Evolutionary conservation across 2,329 filamentous ascomycete genomes (phyloP).

Genomic region (Orbilia quercus): DNA sequence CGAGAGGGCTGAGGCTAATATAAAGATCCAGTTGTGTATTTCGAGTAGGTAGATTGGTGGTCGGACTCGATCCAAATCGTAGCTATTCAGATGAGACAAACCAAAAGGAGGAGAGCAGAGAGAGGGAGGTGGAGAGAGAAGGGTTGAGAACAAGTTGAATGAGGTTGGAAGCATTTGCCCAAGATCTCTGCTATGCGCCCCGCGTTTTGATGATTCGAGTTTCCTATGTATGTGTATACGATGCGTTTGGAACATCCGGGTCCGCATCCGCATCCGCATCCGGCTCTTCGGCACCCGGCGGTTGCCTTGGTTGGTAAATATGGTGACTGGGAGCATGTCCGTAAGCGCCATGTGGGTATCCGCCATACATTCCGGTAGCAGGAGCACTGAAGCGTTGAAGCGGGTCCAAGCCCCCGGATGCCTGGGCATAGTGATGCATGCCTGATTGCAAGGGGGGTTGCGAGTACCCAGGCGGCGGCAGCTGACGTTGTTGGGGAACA

Average conservation of each 20-base stretch:
- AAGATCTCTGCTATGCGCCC: too few species aligned
- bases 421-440: constrained; percentile 74
- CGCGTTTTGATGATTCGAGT: neutral
- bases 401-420: constrained; percentile 63
- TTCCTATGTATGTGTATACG: constrained; percentile 57
- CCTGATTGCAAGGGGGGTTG: constrained; percentile 70
- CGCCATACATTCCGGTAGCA: constrained; percentile 39
- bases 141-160: neutral
- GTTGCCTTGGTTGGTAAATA: constrained; percentile 54
- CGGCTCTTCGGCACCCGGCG: constrained; percentile 58
- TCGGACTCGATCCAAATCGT: too few species aligned
- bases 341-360: constrained; percentile 47
- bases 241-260: constrained; percentile 59
- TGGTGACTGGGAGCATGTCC: constrained; percentile 48
- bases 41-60: too few species aligned
- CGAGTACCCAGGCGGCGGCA: constrained; percentile 78
- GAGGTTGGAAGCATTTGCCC: neutral
- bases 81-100: too few species aligned
- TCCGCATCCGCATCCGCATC: constrained; percentile 60
- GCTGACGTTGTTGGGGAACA: constrained; percentile 71
- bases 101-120: too few species aligned
- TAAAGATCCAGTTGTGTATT: constrained; percentile 10
- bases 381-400: constrained; percentile 52
- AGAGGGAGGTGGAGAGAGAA: neutral
- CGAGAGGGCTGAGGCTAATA: constrained; percentile 8